phyloP scores from a whole-genome alignment of 176 grass and related monocot species.

The Secale cereale region DNA sequence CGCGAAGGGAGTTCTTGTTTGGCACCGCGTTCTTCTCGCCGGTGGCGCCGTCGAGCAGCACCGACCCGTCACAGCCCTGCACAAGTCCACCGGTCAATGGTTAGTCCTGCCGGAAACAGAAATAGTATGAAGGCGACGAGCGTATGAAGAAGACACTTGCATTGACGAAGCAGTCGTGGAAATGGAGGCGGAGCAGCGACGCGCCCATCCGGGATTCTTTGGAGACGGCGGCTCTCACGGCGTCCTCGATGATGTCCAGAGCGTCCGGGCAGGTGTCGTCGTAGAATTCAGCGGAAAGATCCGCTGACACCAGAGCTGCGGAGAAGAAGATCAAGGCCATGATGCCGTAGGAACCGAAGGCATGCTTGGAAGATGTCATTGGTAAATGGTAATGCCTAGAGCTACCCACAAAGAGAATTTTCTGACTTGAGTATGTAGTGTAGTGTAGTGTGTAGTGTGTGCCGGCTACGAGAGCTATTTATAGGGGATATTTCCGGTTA shows the following conservation, averaged over 20 bases:
- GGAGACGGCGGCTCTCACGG: constrained; percentile 41
- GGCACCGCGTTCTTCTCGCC: constrained; percentile 51
- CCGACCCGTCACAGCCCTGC: constrained; percentile 51
- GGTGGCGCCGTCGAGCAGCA: constrained; percentile 46
- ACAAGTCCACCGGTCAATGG: neutral
- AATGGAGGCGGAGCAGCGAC: constrained; percentile 61
- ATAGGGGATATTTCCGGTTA: constrained; percentile 18
- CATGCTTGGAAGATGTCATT: constrained; percentile 35
- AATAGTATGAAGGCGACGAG: too few relatives aligned
- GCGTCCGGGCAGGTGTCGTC: constrained; percentile 47
- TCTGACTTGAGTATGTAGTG: neutral
- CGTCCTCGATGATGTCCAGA: constrained; percentile 44
- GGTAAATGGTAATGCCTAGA: constrained; percentile 23
- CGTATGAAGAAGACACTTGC: too few relatives aligned
- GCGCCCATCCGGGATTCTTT: constrained; percentile 65
- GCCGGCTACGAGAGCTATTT: constrained; percentile 19
- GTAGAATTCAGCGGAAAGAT: constrained; percentile 58
- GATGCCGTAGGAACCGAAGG: neutral
- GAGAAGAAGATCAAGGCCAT: constrained; percentile 23
- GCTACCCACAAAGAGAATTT: neutral
- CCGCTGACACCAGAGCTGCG: constrained; percentile 27
- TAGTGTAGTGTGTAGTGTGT: neutral
- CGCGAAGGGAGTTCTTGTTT: constrained; percentile 56
- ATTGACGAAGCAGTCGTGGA: constrained; percentile 77
- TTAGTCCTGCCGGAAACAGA: neutral